phyloP scores from a whole-genome alignment of 2,329 filamentous ascomycete genomes.

The Fusarium torreyae region DNA sequence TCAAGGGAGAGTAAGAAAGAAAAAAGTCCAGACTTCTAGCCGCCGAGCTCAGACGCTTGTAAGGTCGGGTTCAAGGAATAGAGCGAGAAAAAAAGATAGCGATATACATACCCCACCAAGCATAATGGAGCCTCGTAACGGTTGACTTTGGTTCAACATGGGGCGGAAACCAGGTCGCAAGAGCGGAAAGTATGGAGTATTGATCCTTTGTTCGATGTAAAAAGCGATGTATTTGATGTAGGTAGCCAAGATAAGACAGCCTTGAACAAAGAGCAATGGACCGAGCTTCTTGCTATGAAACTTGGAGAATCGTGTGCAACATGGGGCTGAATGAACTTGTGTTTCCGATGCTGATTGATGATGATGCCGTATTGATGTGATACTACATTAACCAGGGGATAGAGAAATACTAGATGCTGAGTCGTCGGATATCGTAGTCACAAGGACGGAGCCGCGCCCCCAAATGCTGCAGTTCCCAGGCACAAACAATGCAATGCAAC shows the following conservation, averaged over 20 bases:
- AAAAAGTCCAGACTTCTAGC: conserved; percentile 14
- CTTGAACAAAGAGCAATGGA: conserved; percentile 38
- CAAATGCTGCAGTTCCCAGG: conserved; percentile 33
- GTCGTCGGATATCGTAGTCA: conserved; percentile 33
- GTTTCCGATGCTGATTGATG: conserved; percentile 33
- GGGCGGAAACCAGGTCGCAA: conserved; percentile 1
- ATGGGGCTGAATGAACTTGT: conserved; percentile 23
- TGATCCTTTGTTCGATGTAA: conserved; percentile 27
- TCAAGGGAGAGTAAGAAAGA: not conserved
- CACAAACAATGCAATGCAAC: conserved; percentile 38
- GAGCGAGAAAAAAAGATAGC: conserved; percentile 28
- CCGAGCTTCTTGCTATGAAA: conserved; percentile 39
- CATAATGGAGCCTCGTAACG: conserved; percentile 24
- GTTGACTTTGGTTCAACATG: conserved; percentile 17
- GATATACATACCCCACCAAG: conserved; percentile 38
- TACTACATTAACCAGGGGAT: conserved; percentile 23
- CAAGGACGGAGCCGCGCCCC: conserved; percentile 37
- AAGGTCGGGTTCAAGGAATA: conserved; percentile 6
- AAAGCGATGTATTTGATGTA: not conserved
- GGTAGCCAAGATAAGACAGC: conserved; percentile 11
- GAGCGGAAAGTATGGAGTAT: conserved; percentile 10
- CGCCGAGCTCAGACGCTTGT: conserved; percentile 17
- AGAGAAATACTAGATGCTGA: conserved; percentile 17
- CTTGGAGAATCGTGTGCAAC: conserved; percentile 34
- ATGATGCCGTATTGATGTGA: conserved; percentile 23